These are phyloP conservation scores for Podila horticola DNA, from an alignment of 192 early-diverging fungal species.

Conservation along the genomic window DNA sequence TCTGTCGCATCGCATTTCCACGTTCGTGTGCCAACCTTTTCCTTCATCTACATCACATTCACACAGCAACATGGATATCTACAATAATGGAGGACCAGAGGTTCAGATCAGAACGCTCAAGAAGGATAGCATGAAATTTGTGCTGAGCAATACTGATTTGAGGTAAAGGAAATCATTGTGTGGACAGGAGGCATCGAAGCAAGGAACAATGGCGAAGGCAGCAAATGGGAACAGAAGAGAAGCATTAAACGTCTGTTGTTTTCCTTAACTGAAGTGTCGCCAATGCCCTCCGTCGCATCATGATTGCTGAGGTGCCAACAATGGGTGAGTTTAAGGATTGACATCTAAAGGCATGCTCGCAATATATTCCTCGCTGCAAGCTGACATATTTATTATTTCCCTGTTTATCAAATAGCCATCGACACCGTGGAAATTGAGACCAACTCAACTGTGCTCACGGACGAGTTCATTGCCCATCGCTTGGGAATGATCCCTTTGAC, in stretches of 20 bases:
- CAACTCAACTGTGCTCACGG: conserved; percentile 93
- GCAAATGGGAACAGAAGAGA: too few species aligned
- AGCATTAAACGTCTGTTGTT: not conserved
- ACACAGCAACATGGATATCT: conserved; percentile 38
- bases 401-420: conserved; percentile 70
- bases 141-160: conserved; percentile 88
- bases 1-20: too few species aligned
- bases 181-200: not conserved
- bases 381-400: not conserved
- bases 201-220: too few species aligned
- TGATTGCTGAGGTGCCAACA: conserved; percentile 98
- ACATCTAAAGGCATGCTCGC: not conserved
- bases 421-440: conserved; percentile 95
- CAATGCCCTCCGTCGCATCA: conserved; percentile 91
- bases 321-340: conserved; percentile 58
- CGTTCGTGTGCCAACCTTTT: not conserved
- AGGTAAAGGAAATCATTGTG: conserved; percentile 49
- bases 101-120: conserved; percentile 68
- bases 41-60: not conserved
- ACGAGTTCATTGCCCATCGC: conserved; percentile 96
- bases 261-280: conserved; percentile 70
- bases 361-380: not conserved
- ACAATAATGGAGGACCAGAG: conserved; percentile 57
- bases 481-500: conserved; percentile 93
- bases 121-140: conserved; percentile 77